A percentile compares a stretch with the other conserved stretches of the same genome.
Conservation (phyloP, 2,329 filamentous ascomycete genomes). For the Aspergillus fischeri region DNA sequence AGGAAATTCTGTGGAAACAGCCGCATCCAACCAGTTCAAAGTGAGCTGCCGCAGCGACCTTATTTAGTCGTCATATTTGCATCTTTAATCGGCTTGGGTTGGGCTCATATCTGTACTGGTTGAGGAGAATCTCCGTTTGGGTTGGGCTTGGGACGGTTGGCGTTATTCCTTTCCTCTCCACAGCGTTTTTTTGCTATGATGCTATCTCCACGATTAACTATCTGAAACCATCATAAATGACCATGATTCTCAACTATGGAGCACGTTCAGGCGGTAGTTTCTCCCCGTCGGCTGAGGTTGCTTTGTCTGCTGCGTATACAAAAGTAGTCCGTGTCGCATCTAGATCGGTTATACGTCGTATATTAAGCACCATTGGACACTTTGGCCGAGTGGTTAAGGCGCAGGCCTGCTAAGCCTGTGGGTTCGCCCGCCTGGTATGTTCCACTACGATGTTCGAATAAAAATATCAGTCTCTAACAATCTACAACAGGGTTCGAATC, state of each 20-base stretch:
- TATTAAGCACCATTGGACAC: background rate
- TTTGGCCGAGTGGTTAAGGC: background rate
- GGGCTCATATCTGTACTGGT: background rate
- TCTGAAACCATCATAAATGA: background rate
- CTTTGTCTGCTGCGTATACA: no score
- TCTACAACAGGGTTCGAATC: no score
- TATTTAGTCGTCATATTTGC: background rate
- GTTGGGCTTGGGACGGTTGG: background rate
- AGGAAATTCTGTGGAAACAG: constrained; percentile 50
- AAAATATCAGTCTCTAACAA: no score
- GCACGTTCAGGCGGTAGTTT: background rate
- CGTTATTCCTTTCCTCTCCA: background rate
- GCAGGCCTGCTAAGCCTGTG: background rate
- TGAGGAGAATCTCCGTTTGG: background rate
- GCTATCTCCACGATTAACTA: background rate
- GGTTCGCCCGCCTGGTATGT: background rate
- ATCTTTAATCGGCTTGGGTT: background rate
- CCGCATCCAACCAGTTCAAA: constrained; percentile 6
- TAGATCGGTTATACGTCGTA: background rate
- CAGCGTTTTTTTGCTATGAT: background rate
- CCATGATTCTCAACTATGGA: background rate
- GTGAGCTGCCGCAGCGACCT: background rate
- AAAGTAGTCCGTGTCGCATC: background rate
- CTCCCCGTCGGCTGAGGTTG: background rate
- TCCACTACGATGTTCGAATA: no score